These are phyloP conservation scores for Xylaria arbuscula DNA, from an alignment of 2,329 filamentous ascomycete species.

Conservation along the genomic window DNA sequence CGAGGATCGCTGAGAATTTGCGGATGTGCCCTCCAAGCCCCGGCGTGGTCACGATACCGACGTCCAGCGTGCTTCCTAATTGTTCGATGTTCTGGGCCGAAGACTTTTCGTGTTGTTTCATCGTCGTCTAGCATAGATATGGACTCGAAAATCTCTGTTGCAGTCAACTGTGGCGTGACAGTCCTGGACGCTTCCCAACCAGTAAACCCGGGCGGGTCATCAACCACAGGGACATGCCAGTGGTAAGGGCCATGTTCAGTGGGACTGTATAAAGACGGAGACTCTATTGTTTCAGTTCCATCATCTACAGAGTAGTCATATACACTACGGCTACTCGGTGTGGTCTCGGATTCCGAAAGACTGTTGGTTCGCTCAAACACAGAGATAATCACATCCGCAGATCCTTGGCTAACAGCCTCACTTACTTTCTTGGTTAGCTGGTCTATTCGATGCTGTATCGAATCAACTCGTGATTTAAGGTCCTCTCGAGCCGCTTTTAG, in stretches of 20 bases:
- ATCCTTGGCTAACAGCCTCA: constrained; percentile 53
- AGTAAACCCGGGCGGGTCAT: constrained; percentile 48
- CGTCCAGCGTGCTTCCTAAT: constrained; percentile 54
- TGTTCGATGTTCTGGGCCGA: constrained; percentile 54
- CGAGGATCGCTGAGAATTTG: constrained; percentile 55
- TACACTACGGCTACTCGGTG: constrained; percentile 51
- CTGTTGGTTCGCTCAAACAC: constrained; percentile 64
- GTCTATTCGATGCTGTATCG: constrained; percentile 57
- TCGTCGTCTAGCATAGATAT: constrained; percentile 49
- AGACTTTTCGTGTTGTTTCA: constrained; percentile 43
- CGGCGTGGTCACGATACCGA: constrained; percentile 58
- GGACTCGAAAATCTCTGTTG: constrained; percentile 49
- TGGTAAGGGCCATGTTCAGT: constrained; percentile 52
- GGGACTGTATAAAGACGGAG: constrained; percentile 48
- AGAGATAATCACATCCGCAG: constrained; percentile 52
- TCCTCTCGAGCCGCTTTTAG: constrained; percentile 48
- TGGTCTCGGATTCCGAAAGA: constrained; percentile 59
- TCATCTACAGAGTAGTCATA: constrained; percentile 47
- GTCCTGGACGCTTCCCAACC: constrained; percentile 46
- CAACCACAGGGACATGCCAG: constrained; percentile 53
- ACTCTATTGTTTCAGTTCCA: constrained; percentile 45
- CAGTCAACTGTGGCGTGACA: constrained; percentile 46
- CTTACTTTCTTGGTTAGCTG: constrained; percentile 56
- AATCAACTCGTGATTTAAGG: constrained; percentile 53
- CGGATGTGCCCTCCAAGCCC: constrained; percentile 57